Evolutionary conservation across 140 eudicot species (phyloP), one percentile per base, ranked within the genome.

Genomic region (Bidens hawaiensis): DNA sequence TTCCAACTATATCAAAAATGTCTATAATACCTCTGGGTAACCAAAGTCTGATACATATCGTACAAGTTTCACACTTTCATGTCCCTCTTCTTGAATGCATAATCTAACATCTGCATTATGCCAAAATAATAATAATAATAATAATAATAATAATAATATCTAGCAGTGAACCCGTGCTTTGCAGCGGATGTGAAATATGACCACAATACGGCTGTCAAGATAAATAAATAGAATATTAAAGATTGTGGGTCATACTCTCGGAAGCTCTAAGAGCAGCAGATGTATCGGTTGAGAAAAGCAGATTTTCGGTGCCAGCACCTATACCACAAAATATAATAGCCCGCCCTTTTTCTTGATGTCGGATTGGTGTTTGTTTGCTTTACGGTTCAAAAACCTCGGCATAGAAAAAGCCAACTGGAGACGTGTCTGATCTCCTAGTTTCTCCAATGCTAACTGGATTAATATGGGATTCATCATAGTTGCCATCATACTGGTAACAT

Each of bases 241-340:
- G 30, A 49, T 16, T 1, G 23, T 43, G 28, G 68, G 23, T 43
- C 82, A 15, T 83, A 88, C 99, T 83, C 57, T 88, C 99, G 5
- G 95, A 88, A 60, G 99, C 99, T 85, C 99, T 78, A 74, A 88
- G 88, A 53, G 96, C 99, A 27, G 99, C 99, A 12, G 95, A 89
- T 56, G 93, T 82, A 73, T 93, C 99, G 1, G 99, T 93, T 17
- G 99, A 88, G 42, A 93, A 93, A 64, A 83, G 96, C 34, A 95
- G 95, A 71, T 82, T 93, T 64, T 94, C 99, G 0, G 96, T 76
- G 64, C 90, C 99, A 53, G 89, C 96, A 62, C 95, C 99, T 59
- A 93, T 80, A 50, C 99, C 96, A 40, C 99, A 95, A 81, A 93
- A 93, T 16, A 93, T 93, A 12, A 88, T 96, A 58, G 88, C 96